Evolutionary conservation across 169 alveolate genomes (phyloP).

Genomic region (Toxoplasma gondii): DNA sequence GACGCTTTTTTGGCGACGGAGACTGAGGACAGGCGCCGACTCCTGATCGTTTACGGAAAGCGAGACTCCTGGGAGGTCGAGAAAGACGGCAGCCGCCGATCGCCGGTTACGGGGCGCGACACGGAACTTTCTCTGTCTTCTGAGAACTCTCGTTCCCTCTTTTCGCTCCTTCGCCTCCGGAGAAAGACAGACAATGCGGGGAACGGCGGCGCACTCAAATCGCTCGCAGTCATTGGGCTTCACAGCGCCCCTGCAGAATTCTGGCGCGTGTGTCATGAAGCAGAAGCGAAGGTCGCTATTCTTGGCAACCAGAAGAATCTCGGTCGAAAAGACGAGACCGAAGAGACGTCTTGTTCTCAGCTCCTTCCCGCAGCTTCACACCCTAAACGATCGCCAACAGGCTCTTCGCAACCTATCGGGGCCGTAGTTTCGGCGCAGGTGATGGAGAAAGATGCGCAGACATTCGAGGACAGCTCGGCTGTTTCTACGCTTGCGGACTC

Average conservation of each 20-base stretch:
- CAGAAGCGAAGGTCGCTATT: neutral
- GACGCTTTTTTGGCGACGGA: no score
- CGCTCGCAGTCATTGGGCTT: neutral
- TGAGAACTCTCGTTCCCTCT: neutral
- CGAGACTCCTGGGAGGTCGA: no score
- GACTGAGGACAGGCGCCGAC: no score
- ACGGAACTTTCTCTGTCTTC: neutral
- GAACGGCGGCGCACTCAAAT: neutral
- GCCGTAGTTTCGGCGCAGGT: no score
- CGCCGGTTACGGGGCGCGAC: neutral
- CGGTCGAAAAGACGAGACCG: no score
- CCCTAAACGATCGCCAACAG: no score
- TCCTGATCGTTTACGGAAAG: no score
- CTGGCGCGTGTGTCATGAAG: neutral
- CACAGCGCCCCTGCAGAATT: neutral
- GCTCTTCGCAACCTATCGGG: no score
- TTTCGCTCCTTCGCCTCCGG: neutral
- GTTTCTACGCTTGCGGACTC: neutral
- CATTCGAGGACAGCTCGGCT: neutral
- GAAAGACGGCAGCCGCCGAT: neutral
- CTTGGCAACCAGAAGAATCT: no score
- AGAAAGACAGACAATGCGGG: neutral
- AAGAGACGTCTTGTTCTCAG: no score
- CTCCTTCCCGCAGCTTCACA: no score
- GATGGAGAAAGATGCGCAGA: neutral